Percentiles rank a stretch among this genome's conserved stretches.
Evolutionary conservation across 2,329 filamentous ascomycete genomes (phyloP).

Genomic region (Trichoderma cornu-damae): DNA sequence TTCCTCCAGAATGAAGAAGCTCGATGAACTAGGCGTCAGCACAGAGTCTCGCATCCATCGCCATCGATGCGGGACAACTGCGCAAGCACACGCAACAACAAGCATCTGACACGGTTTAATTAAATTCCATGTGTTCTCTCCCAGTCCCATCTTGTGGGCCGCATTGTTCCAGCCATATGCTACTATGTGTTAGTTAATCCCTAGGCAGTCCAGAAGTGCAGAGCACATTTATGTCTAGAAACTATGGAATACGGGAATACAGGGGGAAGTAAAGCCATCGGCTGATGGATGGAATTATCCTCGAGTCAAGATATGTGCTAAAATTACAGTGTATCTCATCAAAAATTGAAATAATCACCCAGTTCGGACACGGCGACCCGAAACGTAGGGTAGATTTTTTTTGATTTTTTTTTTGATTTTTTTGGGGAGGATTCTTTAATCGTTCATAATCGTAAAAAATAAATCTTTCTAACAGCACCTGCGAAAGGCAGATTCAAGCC

Average conservation of each 20-base stretch:
- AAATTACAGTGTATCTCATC: neutral
- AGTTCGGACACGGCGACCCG: neutral
- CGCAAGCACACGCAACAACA: neutral
- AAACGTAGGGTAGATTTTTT: neutral
- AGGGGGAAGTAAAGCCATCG: neutral
- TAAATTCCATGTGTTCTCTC: neutral
- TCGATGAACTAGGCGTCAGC: neutral
- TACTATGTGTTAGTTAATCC: neutral
- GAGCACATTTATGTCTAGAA: neutral
- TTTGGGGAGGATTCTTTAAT: neutral
- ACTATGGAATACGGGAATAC: neutral
- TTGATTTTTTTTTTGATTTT: too few relatives aligned
- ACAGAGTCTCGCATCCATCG: neutral
- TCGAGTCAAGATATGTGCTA: neutral
- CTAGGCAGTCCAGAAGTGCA: neutral
- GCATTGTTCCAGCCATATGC: neutral
- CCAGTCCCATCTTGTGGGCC: neutral
- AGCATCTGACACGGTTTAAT: neutral
- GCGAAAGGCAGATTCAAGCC: neutral
- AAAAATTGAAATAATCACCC: neutral
- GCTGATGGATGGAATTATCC: neutral
- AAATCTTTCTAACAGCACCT: neutral
- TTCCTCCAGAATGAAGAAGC: neutral
- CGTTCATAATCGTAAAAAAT: neutral
- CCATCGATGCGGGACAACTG: neutral